Evolutionary conservation across 2,329 filamentous ascomycete species (phyloP).

Genomic region (Aspergillus sp.): DNA sequence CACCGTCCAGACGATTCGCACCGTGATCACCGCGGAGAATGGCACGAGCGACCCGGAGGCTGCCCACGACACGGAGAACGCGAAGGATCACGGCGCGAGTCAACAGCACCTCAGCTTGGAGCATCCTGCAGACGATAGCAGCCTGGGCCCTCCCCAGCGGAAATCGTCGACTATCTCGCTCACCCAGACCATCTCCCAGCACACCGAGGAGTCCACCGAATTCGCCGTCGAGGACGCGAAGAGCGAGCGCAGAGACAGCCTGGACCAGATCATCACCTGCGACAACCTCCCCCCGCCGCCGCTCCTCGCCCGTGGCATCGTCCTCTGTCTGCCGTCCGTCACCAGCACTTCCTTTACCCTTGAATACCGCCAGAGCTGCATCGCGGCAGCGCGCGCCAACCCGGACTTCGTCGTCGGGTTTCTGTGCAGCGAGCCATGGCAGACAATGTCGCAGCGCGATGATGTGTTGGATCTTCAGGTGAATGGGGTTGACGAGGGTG

Average conservation of each 20-base stretch:
- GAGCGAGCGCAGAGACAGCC: slow-evolving; percentile 6
- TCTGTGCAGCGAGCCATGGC: slow-evolving; percentile 26
- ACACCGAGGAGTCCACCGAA: slow-evolving; percentile 22
- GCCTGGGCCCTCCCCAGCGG: slow-evolving; percentile 17
- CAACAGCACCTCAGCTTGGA: slow-evolving; percentile 17
- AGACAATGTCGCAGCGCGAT: slow-evolving; percentile 19
- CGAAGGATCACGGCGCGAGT: slow-evolving; percentile 7
- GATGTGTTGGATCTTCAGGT: slow-evolving; percentile 22
- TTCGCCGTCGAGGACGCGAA: slow-evolving; percentile 6
- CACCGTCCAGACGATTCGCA: slow-evolving; percentile 29
- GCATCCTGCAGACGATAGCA: slow-evolving; percentile 10
- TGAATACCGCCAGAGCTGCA: slow-evolving; percentile 25
- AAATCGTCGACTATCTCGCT: slow-evolving; percentile 35
- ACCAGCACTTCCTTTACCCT: slow-evolving; percentile 22
- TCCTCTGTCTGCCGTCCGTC: slow-evolving; percentile 26
- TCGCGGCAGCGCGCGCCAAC: slow-evolving; percentile 31
- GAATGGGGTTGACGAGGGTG: slow-evolving; percentile 10
- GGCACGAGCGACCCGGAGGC: slow-evolving; percentile 6
- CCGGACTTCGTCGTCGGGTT: slow-evolving; percentile 34
- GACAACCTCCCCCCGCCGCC: slow-evolving; percentile 24
- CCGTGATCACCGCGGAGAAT: slow-evolving; percentile 29
- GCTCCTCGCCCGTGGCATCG: slow-evolving; percentile 26
- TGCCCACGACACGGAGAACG: slow-evolving; percentile 6
- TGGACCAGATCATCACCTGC: slow-evolving; percentile 7
- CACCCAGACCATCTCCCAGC: slow-evolving; percentile 30